A percentile compares a stretch with the other conserved stretches of the same genome.
These are phyloP conservation scores for Vigna radiata DNA, from an alignment of 306 rosid genomes.

Conservation along the genomic window DNA sequence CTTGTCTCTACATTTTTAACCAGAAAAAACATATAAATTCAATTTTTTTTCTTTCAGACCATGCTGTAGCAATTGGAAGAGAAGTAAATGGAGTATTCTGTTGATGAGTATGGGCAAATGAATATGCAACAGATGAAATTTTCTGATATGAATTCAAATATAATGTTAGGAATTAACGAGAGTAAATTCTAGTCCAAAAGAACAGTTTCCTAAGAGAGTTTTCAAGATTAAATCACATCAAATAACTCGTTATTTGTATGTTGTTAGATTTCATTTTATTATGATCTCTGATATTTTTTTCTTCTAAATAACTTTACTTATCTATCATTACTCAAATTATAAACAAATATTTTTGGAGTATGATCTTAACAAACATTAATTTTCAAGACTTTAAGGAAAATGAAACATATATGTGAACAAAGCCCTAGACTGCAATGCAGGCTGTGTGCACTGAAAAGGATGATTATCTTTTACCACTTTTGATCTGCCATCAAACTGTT, in stretches of 20 bases:
- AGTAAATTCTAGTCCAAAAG: too few species aligned
- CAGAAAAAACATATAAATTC: background rate
- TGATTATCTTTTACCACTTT: constrained; percentile 28
- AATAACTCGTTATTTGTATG: too few species aligned
- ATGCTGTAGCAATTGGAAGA: background rate
- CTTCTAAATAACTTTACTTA: too few species aligned
- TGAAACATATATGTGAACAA: background rate
- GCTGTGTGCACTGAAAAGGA: constrained; percentile 2
- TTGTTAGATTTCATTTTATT: too few species aligned
- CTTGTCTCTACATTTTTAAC: background rate
- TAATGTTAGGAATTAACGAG: too few species aligned
- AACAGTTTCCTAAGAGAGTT: too few species aligned
- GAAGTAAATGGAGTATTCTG: background rate
- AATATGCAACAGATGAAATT: background rate
- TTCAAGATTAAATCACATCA: too few species aligned
- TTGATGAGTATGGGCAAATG: constrained; percentile 25
- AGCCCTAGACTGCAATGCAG: too few species aligned
- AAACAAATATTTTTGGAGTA: too few species aligned
- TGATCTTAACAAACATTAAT: too few species aligned
- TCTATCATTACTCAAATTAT: too few species aligned
- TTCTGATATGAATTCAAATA: background rate
- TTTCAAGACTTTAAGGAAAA: background rate
- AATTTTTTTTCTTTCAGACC: background rate
- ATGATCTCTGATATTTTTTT: too few species aligned
- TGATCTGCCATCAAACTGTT: constrained; percentile 29